Evolutionary conservation across 352 stramenopile species (phyloP).

Genomic region (Elongisporangium undulatum): DNA sequence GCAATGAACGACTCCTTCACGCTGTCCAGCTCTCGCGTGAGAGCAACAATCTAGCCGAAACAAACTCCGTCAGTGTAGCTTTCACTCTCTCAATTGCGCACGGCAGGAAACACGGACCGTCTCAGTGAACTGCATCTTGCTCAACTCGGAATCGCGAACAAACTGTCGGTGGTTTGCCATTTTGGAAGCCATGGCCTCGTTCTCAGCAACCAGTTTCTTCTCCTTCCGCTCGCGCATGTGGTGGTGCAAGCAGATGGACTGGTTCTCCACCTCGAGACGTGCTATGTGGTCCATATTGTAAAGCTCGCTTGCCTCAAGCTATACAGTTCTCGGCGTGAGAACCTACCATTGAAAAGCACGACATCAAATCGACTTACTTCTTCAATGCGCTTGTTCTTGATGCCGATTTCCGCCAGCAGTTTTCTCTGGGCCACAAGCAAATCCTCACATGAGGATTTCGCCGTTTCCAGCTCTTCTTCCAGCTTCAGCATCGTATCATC

Average conservation of each 20-base stretch:
- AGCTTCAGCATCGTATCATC: slow-evolving; percentile 6
- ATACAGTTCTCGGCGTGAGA: not conserved
- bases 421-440: not conserved
- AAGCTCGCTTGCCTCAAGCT: slow-evolving; percentile 22
- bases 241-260: slow-evolving; percentile 26
- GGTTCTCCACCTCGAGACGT: slow-evolving; percentile 37
- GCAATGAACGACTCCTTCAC: slow-evolving; percentile 23
- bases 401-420: slow-evolving; percentile 12
- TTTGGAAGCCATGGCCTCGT: slow-evolving; percentile 11
- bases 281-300: slow-evolving; percentile 35
- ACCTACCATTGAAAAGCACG: not conserved
- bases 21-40: slow-evolving; percentile 29
- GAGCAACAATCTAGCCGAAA: slow-evolving; percentile 13
- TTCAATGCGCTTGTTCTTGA: slow-evolving; percentile 20
- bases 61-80: not conserved
- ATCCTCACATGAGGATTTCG: slow-evolving; percentile 3
- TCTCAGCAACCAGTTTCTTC: slow-evolving; percentile 13
- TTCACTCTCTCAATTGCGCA: not conserved
- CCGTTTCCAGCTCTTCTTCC: slow-evolving; percentile 21
- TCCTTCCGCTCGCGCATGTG: slow-evolving; percentile 19
- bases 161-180: slow-evolving; percentile 9
- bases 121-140: slow-evolving; percentile 14
- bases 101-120: slow-evolving; percentile 6
- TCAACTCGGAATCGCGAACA: slow-evolving; percentile 6
- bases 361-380: slow-evolving; percentile 11